phyloP scores from a whole-genome alignment of 1,139 yeast genomes.

The Eremothecium sinecaudum region DNA sequence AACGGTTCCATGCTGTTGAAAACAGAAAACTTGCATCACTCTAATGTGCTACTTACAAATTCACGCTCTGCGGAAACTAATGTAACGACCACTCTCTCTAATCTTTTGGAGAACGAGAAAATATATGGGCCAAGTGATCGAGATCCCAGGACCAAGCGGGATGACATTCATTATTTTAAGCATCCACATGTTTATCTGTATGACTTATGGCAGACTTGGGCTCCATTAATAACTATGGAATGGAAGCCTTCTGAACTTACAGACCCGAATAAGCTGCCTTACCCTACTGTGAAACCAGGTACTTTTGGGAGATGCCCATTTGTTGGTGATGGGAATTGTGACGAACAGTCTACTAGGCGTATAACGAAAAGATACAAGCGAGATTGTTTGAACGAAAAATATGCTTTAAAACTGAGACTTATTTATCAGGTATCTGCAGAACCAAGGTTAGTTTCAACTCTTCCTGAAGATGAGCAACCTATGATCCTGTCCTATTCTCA shows the following conservation, averaged over 20 bases:
- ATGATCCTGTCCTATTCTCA: slow-evolving; percentile 8
- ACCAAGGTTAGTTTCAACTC: slow-evolving; percentile 8
- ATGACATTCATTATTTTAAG: slow-evolving; percentile 75
- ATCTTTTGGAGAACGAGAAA: slow-evolving; percentile 73
- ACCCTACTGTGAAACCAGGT: slow-evolving; percentile 39
- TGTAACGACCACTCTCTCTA: slow-evolving; percentile 38
- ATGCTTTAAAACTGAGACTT: slow-evolving; percentile 26
- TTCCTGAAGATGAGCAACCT: slow-evolving; percentile 5
- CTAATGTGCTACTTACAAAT: background rate
- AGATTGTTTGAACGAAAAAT: slow-evolving; percentile 25
- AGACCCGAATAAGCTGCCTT: slow-evolving; percentile 31
- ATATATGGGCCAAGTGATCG: slow-evolving; percentile 80
- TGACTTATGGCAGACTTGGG: slow-evolving; percentile 67
- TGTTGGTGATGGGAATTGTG: slow-evolving; percentile 37
- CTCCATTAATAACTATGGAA: slow-evolving; percentile 79
- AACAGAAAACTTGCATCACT: background rate
- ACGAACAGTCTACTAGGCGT: slow-evolving; percentile 25
- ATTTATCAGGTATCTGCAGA: slow-evolving; percentile 26
- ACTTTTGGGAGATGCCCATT: slow-evolving; percentile 69
- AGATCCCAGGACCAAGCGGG: slow-evolving; percentile 76
- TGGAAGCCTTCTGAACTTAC: slow-evolving; percentile 42
- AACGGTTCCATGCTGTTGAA: background rate
- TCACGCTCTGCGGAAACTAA: slow-evolving; percentile 16
- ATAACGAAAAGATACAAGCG: slow-evolving; percentile 27
- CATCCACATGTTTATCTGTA: slow-evolving; percentile 70